Base-by-base conservation (phyloP, 352 stramenopile genomes). In the Globisporangium radiosum region DNA sequence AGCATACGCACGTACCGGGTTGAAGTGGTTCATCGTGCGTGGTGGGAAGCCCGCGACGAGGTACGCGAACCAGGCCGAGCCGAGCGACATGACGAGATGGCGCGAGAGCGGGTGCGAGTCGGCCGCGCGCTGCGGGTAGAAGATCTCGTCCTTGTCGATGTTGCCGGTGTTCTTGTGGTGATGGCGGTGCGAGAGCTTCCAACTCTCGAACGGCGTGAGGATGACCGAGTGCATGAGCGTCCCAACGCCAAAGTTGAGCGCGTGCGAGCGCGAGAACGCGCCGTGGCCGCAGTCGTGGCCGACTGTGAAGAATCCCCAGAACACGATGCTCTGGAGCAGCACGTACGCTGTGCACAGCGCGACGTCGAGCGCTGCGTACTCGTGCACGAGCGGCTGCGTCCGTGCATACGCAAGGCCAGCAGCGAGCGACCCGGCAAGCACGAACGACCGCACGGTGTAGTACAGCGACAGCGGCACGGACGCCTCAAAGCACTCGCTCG, bases 101-200 rank as follows among this genome's bases (percentile, higher is more conserved):
- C 76, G 73, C 2, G 77, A 83, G 36, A 82, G 43, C 19, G 70
- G 60, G 64, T 88, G 75, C 50, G 78, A 66, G 44, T 80, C 75
- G 14, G 68, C 59, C 55, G 78, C 76, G 62, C 81, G 81, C 53
- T 91, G 81, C 49, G 83, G 83, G 68, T 89, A 89, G 59, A 91
- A 93, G 62, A 91, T 79, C 63, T 91, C 83, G 57, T 93, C 83
- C 15, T 84, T 78, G 68, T 93, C 83, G 53, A 91, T 85, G 71
- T 90, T 91, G 64, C 83, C 83, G 62, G 81, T 93, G 73, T 93
- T 93, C 72, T 90, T 90, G 78, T 93, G 83, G 70, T 93, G 83
- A 61, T 88, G 81, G 47, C 83, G 81, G 68, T 91, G 83, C 53
- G 83, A 85, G 54, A 90, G 70, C 65, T 90, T 88, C 81, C 83